Evolutionary conservation across 352 stramenopile species (phyloP), one percentile per base, ranked within the genome.

Genomic region (Phytophthora tentaculata): DNA sequence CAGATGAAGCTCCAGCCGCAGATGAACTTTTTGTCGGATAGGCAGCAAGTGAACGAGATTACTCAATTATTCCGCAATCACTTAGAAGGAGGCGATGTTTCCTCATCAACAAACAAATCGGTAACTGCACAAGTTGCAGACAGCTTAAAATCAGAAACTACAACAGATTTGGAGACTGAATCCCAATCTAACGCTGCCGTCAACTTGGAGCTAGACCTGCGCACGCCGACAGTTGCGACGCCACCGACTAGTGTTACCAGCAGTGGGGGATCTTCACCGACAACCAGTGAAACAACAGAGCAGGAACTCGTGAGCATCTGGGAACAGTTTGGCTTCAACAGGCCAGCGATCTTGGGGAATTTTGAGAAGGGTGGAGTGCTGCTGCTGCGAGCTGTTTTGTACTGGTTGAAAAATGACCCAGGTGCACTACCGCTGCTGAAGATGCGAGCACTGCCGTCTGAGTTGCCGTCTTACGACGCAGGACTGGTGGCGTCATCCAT

Each of bases 281-380:
- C 59, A 48, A 52, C 54, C 13, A 68, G 45, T 10, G 61, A 79
- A 48, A 52, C 48, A 23, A 64, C 51, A 29, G 64, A 74, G 20
- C 64, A 56, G 32, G 64, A 77, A 13, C 55, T 90, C 35, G 76
- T 90, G 8, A 73, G 76, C n/a, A 61, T 82, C 5, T 96, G 88
- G 88, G 83, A 93, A 47, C 80, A 83, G 17, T 88, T 92, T 56
- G 88, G 88, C 0, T 94, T 94, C 56, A 91, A 92, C 55, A 76
- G 71, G 7, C 67, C 74, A 29, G 81, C 70, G 4, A 71, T 94
- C 13, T 65, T 92, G 26, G 74, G 76, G 13, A 96, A 96, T 68
- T 96, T 96, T 65, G 74, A 91, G 5, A 88, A 90, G 26, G 86
- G 88, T 16, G 88, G 88, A 7, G 82, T 92, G 8, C 47, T 96